phyloP scores from a whole-genome alignment of 2,329 filamentous ascomycete species.

The Ceratocystis variospora region DNA sequence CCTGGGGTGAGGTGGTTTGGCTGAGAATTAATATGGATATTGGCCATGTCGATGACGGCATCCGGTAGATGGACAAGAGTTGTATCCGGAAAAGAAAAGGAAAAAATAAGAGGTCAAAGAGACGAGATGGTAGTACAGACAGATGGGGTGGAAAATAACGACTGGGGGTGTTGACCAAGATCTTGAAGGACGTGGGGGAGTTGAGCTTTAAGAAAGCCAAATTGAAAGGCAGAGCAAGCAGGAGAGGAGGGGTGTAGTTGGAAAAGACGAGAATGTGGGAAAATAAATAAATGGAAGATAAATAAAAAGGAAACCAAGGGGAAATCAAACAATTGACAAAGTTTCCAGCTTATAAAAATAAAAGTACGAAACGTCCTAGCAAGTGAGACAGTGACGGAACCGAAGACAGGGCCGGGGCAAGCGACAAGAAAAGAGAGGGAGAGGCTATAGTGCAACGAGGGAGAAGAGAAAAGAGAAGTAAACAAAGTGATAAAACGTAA shows the following conservation, averaged over 20 bases:
- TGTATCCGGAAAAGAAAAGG: background rate
- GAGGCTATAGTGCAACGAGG: background rate
- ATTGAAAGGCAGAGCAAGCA: background rate
- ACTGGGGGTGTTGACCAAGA: background rate
- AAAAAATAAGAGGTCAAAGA: constrained; percentile 7
- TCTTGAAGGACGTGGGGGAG: background rate
- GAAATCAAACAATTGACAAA: background rate
- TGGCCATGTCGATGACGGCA: constrained; percentile 6
- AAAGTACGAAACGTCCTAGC: background rate
- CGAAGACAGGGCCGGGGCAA: background rate
- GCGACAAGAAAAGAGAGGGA: background rate
- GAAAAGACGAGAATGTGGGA: background rate
- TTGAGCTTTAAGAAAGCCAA: constrained; percentile 6
- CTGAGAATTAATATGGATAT: background rate
- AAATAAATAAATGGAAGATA: background rate
- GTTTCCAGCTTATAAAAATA: background rate
- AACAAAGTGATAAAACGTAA: background rate
- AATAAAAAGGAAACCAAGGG: background rate
- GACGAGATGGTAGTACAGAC: background rate
- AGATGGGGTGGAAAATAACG: background rate
- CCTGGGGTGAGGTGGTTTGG: background rate
- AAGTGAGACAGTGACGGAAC: constrained; percentile 1
- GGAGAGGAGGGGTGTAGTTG: background rate
- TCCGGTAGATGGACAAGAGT: background rate
- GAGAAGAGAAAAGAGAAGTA: background rate